Conservation (phyloP, 805 yeast genomes). For the Zygoascus tannicola region DNA sequence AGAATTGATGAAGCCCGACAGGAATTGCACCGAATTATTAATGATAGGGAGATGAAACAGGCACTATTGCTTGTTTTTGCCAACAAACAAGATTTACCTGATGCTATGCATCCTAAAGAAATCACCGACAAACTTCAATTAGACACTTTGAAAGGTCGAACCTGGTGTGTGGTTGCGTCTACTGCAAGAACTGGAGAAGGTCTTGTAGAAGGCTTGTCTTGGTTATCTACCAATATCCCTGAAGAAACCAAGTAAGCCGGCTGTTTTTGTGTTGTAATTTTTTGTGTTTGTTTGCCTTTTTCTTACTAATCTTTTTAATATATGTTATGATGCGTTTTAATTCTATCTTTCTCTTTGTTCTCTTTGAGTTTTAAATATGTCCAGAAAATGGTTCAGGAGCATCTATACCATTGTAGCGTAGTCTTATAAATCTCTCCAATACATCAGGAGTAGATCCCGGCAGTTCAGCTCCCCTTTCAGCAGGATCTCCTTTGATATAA, state of each 20-base stretch:
- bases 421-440: slow-evolving; percentile 25
- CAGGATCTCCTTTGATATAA: slow-evolving; percentile 24
- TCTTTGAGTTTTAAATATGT: background rate
- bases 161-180: slow-evolving; percentile 89
- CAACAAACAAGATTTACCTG: slow-evolving; percentile 73
- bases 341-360: background rate
- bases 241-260: slow-evolving; percentile 20
- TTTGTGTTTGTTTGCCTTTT: slow-evolving; percentile 1
- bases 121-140: slow-evolving; percentile 64
- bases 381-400: slow-evolving; percentile 7
- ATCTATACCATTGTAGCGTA: slow-evolving; percentile 21
- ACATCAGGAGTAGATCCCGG: slow-evolving; percentile 27
- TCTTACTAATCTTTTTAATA: background rate
- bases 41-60: slow-evolving; percentile 74
- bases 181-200: slow-evolving; percentile 89
- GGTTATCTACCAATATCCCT: slow-evolving; percentile 62
- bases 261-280: background rate
- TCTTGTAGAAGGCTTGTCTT: slow-evolving; percentile 73
- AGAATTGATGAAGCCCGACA: slow-evolving; percentile 70
- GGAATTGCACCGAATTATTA: slow-evolving; percentile 67
- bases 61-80: slow-evolving; percentile 79
- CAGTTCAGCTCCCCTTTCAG: slow-evolving; percentile 15
- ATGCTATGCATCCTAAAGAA: slow-evolving; percentile 69
- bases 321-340: background rate
- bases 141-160: slow-evolving; percentile 52